Conservation (phyloP, 257 asterid genomes). For the Mentha longifolia region DNA sequence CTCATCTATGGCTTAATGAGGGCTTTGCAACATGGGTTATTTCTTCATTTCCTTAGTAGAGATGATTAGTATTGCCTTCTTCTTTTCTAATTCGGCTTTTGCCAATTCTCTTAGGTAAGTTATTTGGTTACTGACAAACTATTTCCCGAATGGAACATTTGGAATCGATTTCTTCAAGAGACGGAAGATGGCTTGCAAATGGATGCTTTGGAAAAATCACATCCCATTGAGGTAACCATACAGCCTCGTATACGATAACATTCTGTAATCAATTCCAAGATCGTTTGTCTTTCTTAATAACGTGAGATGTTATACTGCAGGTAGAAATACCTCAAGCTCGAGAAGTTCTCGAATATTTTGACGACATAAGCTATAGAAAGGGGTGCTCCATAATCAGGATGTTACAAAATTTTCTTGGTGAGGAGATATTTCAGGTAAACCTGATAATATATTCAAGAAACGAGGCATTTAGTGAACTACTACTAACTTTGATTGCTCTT, state of each 20-base stretch:
- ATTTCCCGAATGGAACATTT: constrained; percentile 53
- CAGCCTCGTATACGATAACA: not conserved
- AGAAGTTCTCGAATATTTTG: constrained; percentile 47
- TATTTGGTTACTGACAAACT: constrained; percentile 44
- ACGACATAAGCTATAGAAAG: constrained; percentile 46
- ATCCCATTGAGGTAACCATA: constrained; percentile 47
- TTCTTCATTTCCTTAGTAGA: not conserved
- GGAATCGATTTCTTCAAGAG: constrained; percentile 48
- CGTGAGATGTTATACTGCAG: constrained; percentile 29
- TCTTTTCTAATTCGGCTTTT: constrained; percentile 3
- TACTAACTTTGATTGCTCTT: constrained; percentile 10
- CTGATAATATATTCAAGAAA: not conserved
- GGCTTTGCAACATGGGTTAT: constrained; percentile 57
- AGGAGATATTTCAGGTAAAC: constrained; percentile 47
- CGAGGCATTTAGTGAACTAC: not conserved
- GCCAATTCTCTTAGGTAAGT: constrained; percentile 41
- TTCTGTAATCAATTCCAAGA: not conserved
- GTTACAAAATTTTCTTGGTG: constrained; percentile 48
- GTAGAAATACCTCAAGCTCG: constrained; percentile 46
- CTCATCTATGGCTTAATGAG: constrained; percentile 55
- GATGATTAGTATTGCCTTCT: not conserved
- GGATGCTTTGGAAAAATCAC: constrained; percentile 55
- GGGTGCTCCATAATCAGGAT: constrained; percentile 49
- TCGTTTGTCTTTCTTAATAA: not conserved
- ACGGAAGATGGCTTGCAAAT: constrained; percentile 36